phyloP scores from a whole-genome alignment of 148 eudicot genomes.

The Hydrangea macrophylla region DNA sequence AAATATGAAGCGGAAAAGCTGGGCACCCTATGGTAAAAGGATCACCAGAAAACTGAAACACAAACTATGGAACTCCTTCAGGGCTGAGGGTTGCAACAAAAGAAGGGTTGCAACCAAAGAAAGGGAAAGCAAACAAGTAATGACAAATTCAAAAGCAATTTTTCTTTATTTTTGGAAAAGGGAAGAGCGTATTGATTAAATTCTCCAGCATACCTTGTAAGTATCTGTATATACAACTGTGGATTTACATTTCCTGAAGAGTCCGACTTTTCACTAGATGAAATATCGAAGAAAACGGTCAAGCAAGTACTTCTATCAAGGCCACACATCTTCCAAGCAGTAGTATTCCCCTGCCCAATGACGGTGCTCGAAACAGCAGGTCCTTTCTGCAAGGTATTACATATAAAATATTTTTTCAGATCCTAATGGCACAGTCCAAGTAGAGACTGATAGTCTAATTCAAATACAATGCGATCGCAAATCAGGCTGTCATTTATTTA shows the following conservation, averaged over 20 bases:
- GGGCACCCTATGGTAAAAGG: too few species aligned
- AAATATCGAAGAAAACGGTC: constrained; percentile 87
- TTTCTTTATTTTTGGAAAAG: too few species aligned
- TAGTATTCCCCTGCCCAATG: constrained; percentile 89
- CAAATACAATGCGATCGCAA: neutral
- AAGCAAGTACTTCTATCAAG: constrained; percentile 72
- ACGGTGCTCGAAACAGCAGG: constrained; percentile 81
- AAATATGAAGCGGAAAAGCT: too few species aligned
- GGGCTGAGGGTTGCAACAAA: too few species aligned
- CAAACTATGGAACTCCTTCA: too few species aligned
- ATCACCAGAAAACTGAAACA: too few species aligned
- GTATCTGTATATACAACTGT: constrained; percentile 66
- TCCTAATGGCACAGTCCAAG: neutral
- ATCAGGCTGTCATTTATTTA: neutral
- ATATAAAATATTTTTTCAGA: neutral
- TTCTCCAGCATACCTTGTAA: constrained; percentile 52
- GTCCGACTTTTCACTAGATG: constrained; percentile 78
- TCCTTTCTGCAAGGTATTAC: constrained; percentile 66
- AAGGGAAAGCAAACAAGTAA: too few species aligned
- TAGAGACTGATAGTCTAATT: neutral
- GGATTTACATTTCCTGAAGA: constrained; percentile 63
- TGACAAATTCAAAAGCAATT: neutral
- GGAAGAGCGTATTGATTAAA: too few species aligned
- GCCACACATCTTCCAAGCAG: constrained; percentile 87
- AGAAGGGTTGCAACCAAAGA: too few species aligned